Evolutionary conservation across 768 basidiomycete genomes (phyloP).

Genomic region (Tricholoma hemisulphureum): DNA sequence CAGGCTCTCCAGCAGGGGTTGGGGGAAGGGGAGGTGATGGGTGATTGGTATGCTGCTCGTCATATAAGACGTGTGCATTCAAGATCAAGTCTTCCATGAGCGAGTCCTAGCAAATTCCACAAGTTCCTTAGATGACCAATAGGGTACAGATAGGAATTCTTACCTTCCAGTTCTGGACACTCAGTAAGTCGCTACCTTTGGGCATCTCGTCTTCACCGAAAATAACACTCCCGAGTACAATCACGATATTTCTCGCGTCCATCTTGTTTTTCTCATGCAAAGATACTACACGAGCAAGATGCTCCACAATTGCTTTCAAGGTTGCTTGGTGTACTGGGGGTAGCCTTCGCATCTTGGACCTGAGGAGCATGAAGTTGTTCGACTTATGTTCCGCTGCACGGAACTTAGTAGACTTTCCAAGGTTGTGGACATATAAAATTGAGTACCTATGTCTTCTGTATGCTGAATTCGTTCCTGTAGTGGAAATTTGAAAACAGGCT

Average conservation of each 20-base stretch:
- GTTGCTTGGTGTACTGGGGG: constrained; percentile 85
- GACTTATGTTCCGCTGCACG: constrained; percentile 64
- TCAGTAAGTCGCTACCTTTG: constrained; percentile 73
- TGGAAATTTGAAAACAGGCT: constrained; percentile 82
- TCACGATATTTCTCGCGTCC: constrained; percentile 90
- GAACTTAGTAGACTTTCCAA: neutral
- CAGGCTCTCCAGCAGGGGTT: constrained; percentile 64
- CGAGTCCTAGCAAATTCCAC: constrained; percentile 31
- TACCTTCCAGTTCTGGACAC: constrained; percentile 76
- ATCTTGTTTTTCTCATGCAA: constrained; percentile 82
- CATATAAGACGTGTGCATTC: constrained; percentile 66
- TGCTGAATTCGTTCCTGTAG: constrained; percentile 80
- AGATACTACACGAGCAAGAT: constrained; percentile 70
- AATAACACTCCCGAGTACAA: constrained; percentile 84
- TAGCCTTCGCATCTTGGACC: constrained; percentile 83
- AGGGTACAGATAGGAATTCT: neutral
- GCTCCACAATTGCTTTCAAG: constrained; percentile 77
- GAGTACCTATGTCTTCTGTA: constrained; percentile 69
- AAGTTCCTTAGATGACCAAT: neutral
- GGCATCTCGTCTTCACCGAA: constrained; percentile 92
- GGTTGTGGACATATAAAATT: neutral
- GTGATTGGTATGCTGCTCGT: constrained; percentile 43
- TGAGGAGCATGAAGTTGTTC: constrained; percentile 71
- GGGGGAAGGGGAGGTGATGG: constrained; percentile 72
- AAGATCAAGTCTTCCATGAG: constrained; percentile 86